These are phyloP conservation scores for Trametes punicea DNA, from an alignment of 768 basidiomycete species.

Conservation along the genomic window DNA sequence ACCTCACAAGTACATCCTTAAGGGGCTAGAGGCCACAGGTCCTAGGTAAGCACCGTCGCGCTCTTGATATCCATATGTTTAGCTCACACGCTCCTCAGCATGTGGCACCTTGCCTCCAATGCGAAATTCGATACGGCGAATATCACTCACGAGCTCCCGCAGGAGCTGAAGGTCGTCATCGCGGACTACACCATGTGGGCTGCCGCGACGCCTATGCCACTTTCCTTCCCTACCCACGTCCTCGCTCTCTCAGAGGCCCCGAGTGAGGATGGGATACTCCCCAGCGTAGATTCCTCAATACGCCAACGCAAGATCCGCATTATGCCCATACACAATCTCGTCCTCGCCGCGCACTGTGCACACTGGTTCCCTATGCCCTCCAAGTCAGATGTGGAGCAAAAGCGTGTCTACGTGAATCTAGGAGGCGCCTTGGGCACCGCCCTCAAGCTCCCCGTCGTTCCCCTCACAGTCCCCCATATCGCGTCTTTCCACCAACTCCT, in stretches of 20 bases:
- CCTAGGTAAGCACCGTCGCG: constrained; percentile 39
- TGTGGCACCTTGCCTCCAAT: constrained; percentile 18
- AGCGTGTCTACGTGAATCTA: constrained; percentile 3
- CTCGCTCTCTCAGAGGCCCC: constrained; percentile 47
- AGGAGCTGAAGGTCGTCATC: constrained; percentile 41
- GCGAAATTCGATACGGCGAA: constrained; percentile 23
- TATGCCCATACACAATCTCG: constrained; percentile 60
- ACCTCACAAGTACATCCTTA: constrained; percentile 63
- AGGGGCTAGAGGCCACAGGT: constrained; percentile 45
- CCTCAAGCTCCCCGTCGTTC: constrained; percentile 57
- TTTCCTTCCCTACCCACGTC: constrained; percentile 37
- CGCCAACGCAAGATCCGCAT: constrained; percentile 40
- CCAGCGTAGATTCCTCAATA: constrained; percentile 3
- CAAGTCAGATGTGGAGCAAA: constrained; percentile 17
- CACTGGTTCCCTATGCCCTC: constrained; percentile 49
- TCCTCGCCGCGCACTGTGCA: constrained; percentile 60
- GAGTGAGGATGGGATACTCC: constrained; percentile 36
- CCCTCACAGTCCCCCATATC: constrained; percentile 67
- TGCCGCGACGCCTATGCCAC: constrained; percentile 23
- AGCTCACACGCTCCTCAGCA: constrained; percentile 10
- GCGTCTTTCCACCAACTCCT: constrained; percentile 65
- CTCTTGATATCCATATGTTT: neutral
- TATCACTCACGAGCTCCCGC: constrained; percentile 38
- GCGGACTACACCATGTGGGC: constrained; percentile 13
- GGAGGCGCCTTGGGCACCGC: constrained; percentile 21